These are phyloP conservation scores for Neonectria coccinea DNA, from an alignment of 2,329 filamentous ascomycete species.

Conservation along the genomic window DNA sequence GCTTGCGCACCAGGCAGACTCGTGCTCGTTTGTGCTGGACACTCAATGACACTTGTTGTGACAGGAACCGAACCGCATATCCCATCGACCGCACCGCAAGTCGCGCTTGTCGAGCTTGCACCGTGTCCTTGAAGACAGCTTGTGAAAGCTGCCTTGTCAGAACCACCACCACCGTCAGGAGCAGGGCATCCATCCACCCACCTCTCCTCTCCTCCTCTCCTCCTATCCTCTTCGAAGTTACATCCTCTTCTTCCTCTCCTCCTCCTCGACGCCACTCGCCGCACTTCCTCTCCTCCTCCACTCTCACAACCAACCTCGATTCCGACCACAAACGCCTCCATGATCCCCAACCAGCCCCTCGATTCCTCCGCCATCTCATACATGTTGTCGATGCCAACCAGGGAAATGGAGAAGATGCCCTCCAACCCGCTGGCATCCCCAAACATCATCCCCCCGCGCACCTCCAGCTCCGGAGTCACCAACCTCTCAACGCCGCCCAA, in stretches of 20 bases:
- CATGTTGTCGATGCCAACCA: conserved; percentile 42
- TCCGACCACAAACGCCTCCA: conserved; percentile 21
- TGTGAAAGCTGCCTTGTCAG: conserved; percentile 24
- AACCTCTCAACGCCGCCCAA: conserved; percentile 48
- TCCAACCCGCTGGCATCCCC: conserved; percentile 57
- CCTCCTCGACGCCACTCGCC: not conserved
- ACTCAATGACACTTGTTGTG: conserved; percentile 16
- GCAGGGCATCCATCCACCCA: conserved; percentile 21
- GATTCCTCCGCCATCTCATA: conserved; percentile 34
- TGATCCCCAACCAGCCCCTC: conserved; percentile 41
- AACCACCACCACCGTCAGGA: conserved; percentile 13
- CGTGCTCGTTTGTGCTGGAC: conserved; percentile 7
- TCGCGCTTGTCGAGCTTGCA: conserved; percentile 2
- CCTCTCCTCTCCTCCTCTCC: not conserved
- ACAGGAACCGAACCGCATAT: conserved; percentile 10
- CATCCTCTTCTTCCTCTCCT: not conserved
- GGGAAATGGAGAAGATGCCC: conserved; percentile 42
- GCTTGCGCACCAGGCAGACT: conserved; percentile 5
- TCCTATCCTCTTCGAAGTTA: not conserved
- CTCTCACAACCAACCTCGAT: not conserved
- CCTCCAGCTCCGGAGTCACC: conserved; percentile 63
- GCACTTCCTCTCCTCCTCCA: not conserved
- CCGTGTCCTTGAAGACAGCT: conserved; percentile 23
- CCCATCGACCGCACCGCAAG: not conserved
- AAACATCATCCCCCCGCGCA: conserved; percentile 77